These are phyloP conservation scores for grape (Vitis vinifera) DNA, from an alignment of 164 flowering plant species.

Conservation along the genomic window ASM3070453v1 NC_081811.1:26464501-26465000, in stretches of 20 bases:
- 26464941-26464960: too few relatives aligned
- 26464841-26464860: background rate
- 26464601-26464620: background rate
- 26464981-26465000: too few relatives aligned
- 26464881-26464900: too few relatives aligned
- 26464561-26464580: background rate
- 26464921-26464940: too few relatives aligned
- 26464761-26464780: background rate
- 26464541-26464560: too few relatives aligned
- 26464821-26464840: conserved; percentile 12
- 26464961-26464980: too few relatives aligned
- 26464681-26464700: conserved; percentile 8
- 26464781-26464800: background rate
- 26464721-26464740: background rate
- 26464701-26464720: background rate
- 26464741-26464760: background rate
- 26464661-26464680: conserved; percentile 10
- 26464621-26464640: conserved; percentile 8
- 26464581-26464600: background rate
- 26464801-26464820: background rate
- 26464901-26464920: too few relatives aligned
- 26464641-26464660: conserved; percentile 3
- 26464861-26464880: too few relatives aligned
- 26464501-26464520: too few relatives aligned
- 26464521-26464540: too few relatives aligned